Conservation (phyloP, 2,329 filamentous ascomycete genomes). For the Sodiomyces alkalinus region DNA sequence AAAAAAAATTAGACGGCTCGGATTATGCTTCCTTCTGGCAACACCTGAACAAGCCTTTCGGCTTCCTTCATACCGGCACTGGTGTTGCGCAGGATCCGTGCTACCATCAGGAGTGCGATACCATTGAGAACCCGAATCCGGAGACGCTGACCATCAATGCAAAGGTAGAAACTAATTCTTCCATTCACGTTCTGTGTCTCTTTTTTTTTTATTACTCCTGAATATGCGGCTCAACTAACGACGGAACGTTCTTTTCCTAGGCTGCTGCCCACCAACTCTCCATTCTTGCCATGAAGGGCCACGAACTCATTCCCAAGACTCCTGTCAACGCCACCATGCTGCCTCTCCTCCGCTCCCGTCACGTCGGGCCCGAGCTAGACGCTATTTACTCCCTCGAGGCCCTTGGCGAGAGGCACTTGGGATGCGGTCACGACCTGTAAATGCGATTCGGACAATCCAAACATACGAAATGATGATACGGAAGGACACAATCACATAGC, state of each 20-base stretch:
- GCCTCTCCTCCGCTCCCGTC: constrained; percentile 7
- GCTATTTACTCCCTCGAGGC: constrained; percentile 18
- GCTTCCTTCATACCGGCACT: constrained; percentile 46
- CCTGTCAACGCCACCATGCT: constrained; percentile 12
- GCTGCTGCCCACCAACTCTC: constrained; percentile 18
- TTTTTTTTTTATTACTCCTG: no score
- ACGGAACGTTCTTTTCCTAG: constrained; percentile 7
- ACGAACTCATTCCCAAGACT: constrained; percentile 16
- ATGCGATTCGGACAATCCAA: no score
- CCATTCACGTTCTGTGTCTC: constrained; percentile 5
- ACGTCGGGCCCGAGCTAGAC: constrained; percentile 8
- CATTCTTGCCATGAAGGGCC: constrained; percentile 14
- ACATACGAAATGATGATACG: no score
- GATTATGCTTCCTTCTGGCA: constrained; percentile 48
- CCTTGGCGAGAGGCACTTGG: constrained; percentile 18
- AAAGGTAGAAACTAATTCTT: no score
- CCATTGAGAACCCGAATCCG: constrained; percentile 21
- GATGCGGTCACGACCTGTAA: constrained; percentile 18
- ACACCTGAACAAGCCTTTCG: constrained; percentile 32
- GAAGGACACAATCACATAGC: no score
- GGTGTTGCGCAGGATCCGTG: constrained; percentile 26
- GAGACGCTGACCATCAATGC: constrained; percentile 19
- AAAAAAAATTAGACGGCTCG: no score
- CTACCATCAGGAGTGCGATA: constrained; percentile 23
- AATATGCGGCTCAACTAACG: constrained; percentile 1